Conservation (phyloP, 225 moss, liverwort and hornwort genomes). For the Anthoceros angustus region DNA sequence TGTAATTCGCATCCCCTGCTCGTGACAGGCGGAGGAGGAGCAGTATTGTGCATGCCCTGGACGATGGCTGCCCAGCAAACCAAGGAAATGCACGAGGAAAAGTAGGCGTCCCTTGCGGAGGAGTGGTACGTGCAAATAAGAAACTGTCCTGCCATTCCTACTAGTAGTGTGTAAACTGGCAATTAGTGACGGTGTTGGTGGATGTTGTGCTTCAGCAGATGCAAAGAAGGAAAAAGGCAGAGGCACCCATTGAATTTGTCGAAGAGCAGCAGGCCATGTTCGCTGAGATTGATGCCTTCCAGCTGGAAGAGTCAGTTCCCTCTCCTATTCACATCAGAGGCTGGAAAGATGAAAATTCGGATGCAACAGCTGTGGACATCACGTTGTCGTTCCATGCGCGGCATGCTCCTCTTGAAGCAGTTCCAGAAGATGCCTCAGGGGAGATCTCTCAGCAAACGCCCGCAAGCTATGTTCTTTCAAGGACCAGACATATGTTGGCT, state of each 20-base stretch:
- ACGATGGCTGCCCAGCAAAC: background rate
- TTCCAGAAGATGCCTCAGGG: constrained; percentile 21
- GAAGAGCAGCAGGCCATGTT: constrained; percentile 69
- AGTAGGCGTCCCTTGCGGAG: background rate
- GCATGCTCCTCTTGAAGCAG: constrained; percentile 26
- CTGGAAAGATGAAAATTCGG: constrained; percentile 26
- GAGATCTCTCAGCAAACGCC: background rate
- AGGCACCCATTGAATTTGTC: constrained; percentile 57
- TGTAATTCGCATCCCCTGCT: no score
- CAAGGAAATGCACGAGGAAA: background rate
- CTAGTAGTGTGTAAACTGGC: background rate
- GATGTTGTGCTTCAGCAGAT: constrained; percentile 17
- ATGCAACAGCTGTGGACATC: constrained; percentile 7
- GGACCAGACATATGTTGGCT: constrained; percentile 42
- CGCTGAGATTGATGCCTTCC: constrained; percentile 81
- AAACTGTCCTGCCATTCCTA: no score
- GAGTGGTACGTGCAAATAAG: background rate
- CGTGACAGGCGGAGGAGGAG: constrained; percentile 64
- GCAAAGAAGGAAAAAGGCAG: constrained; percentile 45
- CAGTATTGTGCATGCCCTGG: constrained; percentile 34
- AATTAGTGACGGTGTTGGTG: background rate
- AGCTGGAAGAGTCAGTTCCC: constrained; percentile 46
- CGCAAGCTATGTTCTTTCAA: constrained; percentile 10
- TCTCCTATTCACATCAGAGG: constrained; percentile 23
- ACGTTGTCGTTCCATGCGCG: constrained; percentile 15